Evolutionary conservation across 2,329 filamentous ascomycete genomes (phyloP), one percentile per base, ranked within the genome.

Genomic region (Calonectria henricotiae): DNA sequence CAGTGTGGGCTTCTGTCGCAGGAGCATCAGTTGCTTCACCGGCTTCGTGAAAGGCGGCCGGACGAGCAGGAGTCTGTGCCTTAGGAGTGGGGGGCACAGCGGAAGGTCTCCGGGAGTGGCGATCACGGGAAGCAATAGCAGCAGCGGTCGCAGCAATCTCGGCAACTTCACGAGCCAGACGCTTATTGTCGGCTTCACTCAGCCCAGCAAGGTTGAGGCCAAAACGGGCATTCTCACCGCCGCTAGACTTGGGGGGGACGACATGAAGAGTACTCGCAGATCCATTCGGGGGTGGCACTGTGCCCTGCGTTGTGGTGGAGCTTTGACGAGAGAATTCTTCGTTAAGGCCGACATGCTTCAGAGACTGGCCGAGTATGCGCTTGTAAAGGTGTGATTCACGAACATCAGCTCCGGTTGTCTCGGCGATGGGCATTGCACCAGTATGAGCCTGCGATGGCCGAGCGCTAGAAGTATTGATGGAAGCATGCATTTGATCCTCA

Each of bases 71-170:
- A 27, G 74, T 70, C 60, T 78, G 79, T 30, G 73, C 73, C 72
- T 74, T 74, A 62, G 76, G 75, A 5, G 74, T 61, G 3, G 61
- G 75, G 3, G 81, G 78, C 1, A 75, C 55, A 23, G 74, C 73
- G 6, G 85, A 85, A 17, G 80, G 73, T 69, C 84, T 85, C 60
- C 85, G 84, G 20, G 81, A 70, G 49, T 81, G 79, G 41, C 85
- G 82, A 83, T 98, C 95, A 71, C 94, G 90, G 49, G 95, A 94
- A 55, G 95, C 96, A 73, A 97, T 90, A 2, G 95, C 92, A 0
- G 94, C 95, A 20, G 95, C 95, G 0, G 95, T 96, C 7, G 96
- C 96, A 8, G 96, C 96, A 80, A 98, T 94, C 83, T 98, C 96
- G 4, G 95, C 94, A 17, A 98, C 94, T 78, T 97, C 94, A 55